Evolutionary conservation across 768 basidiomycete species (phyloP).

Genomic region (Pleurotus eryngii): DNA sequence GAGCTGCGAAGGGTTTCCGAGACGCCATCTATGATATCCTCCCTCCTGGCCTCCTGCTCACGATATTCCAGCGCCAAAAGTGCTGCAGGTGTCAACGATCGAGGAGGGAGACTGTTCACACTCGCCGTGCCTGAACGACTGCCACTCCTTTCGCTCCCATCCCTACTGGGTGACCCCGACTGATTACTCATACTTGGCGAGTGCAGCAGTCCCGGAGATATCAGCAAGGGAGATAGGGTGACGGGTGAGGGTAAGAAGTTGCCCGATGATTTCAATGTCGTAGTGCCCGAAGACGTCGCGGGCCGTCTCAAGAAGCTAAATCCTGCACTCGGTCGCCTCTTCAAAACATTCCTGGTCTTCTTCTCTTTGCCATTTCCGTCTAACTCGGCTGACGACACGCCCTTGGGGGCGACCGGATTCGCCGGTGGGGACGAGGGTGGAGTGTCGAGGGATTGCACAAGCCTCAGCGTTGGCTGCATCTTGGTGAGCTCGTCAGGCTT

Average conservation of each 20-base stretch:
- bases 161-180: conserved; percentile 1
- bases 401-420: neutral
- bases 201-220: neutral
- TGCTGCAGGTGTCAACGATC: conserved; percentile 40
- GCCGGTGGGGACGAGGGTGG: neutral
- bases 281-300: neutral
- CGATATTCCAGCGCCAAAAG: conserved; percentile 48
- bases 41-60: conserved; percentile 30
- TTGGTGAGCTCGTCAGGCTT: neutral
- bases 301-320: conserved; percentile 1
- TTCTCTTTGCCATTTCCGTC: conserved; percentile 1
- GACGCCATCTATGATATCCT: neutral
- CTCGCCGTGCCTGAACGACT: neutral
- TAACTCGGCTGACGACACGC: neutral
- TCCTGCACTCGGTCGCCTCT: conserved; percentile 6
- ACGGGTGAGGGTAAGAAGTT: neutral
- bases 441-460: conserved; percentile 3
- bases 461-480: neutral
- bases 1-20: neutral
- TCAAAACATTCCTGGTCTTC: conserved; percentile 7
- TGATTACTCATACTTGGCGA: neutral
- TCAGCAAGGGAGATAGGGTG: neutral
- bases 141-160: conserved; percentile 9
- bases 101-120: conserved; percentile 1
- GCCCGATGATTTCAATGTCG: neutral